These are phyloP conservation scores for Penicilliopsis zonata DNA, from an alignment of 495 filamentous ascomycete genomes.

Conservation along the genomic window DNA sequence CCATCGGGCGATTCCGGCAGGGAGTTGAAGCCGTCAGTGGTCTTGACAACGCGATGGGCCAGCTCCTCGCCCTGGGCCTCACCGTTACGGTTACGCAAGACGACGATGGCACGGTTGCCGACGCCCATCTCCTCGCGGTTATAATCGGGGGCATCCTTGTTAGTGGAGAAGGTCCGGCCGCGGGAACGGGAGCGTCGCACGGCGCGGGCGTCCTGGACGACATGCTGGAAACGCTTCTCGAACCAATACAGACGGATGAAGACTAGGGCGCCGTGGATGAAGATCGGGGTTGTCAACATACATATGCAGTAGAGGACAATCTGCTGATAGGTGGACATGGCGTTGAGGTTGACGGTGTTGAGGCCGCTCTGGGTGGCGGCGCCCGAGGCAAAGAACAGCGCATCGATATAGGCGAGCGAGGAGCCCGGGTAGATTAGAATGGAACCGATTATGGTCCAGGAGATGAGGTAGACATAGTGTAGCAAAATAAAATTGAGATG, in stretches of 20 bases:
- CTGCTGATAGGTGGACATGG: slow-evolving; percentile 65
- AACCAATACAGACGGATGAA: slow-evolving; percentile 95
- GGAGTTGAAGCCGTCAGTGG: slow-evolving; percentile 11
- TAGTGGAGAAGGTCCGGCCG: slow-evolving; percentile 42
- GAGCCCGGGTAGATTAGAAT: slow-evolving; percentile 58
- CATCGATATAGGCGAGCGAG: slow-evolving; percentile 69
- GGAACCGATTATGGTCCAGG: slow-evolving; percentile 55
- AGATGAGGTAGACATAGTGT: slow-evolving; percentile 78
- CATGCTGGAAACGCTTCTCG: slow-evolving; percentile 78
- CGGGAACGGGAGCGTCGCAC: slow-evolving; percentile 44
- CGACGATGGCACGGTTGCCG: slow-evolving; percentile 57
- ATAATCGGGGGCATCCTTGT: slow-evolving; percentile 31
- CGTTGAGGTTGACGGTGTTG: slow-evolving; percentile 75
- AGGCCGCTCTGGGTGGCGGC: slow-evolving; percentile 83
- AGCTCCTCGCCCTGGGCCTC: slow-evolving; percentile 15
- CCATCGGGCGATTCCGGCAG: slow-evolving; percentile 13
- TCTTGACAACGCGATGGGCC: slow-evolving; percentile 8
- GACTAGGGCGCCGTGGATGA: slow-evolving; percentile 77
- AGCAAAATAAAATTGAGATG: slow-evolving; percentile 76
- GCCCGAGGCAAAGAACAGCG: slow-evolving; percentile 72
- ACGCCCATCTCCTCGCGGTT: slow-evolving; percentile 54
- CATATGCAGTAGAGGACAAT: slow-evolving; percentile 56
- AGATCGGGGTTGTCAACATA: slow-evolving; percentile 77
- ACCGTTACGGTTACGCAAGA: slow-evolving; percentile 44
- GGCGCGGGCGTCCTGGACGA: slow-evolving; percentile 49